Base-by-base conservation (phyloP, 495 filamentous ascomycete genomes). In the Penicillium verhagenii region DNA sequence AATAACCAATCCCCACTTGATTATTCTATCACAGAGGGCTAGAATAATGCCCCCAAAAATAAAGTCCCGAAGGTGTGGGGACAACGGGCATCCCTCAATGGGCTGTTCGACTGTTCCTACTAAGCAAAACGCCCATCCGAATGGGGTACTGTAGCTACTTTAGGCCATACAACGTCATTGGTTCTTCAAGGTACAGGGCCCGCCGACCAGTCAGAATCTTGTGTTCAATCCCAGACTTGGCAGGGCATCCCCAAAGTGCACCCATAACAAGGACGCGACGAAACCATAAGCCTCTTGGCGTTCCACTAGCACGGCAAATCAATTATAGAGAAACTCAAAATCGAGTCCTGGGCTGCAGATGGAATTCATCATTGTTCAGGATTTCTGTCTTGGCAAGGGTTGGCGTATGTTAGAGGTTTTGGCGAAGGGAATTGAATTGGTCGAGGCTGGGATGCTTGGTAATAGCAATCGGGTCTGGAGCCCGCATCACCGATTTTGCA, bases 391-490 rank as follows among this genome's bases (percentile, higher is more conserved):
- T 47, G 24, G 24, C 24, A 31, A 8, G 5, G 7, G 13, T 31
- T 31, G 28, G 28, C 28, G 7, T 10, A 1, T 16, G 9, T 31
- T 5, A 28, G 14, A 11, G 23, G n/a, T 16, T 21, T 47, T 26
- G 4, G 19, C 14, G 6, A 10, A 14, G 9, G 6, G 14, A 26
- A n/a, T n/a, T n/a, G n/a, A n/a, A n/a, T n/a, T 21, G 56, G 56
- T 55, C 60, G 63, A 66, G 63, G 31, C 62, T 56, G 20, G 24
- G 38, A 20, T 59, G 59, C 53, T 63, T 63, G 60, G 56, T 66
- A 66, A 66, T 63, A 24, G 18, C 16, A 38, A n/a, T 35, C 18
- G 50, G n/a, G 54, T 54, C 58, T 61, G 58, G 54, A 57, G 31
- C 49, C 13, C 39, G 59, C 45, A 16, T 42, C 25, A 35, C 51